A percentile compares a stretch with the other conserved stretches of the same genome.
Evolutionary conservation across 306 rosid species (phyloP).

Genomic region (Castanea crenata): DNA sequence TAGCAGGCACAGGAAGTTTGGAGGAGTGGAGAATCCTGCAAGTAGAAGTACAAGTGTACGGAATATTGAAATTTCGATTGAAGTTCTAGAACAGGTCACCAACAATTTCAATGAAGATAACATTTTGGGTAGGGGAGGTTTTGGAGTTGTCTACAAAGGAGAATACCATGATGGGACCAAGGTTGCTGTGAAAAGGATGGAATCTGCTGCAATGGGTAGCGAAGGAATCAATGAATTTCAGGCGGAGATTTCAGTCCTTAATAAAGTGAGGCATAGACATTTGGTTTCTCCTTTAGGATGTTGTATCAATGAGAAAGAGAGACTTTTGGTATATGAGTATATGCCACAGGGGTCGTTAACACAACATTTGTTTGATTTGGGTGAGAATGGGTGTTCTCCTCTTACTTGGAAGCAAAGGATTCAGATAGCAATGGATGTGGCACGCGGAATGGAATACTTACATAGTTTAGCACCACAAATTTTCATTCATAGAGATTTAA

Average conservation of each 20-base stretch:
- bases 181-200: slow-evolving; percentile 90
- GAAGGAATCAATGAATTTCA: slow-evolving; percentile 81
- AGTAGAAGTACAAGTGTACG: slow-evolving; percentile 52
- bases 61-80: slow-evolving; percentile 59
- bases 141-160: slow-evolving; percentile 86
- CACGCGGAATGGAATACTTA: slow-evolving; percentile 80
- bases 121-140: slow-evolving; percentile 85
- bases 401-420: slow-evolving; percentile 80
- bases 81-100: slow-evolving; percentile 63
- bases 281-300: slow-evolving; percentile 78
- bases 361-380: slow-evolving; percentile 68
- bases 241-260: slow-evolving; percentile 81
- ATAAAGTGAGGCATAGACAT: slow-evolving; percentile 86
- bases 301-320: slow-evolving; percentile 79
- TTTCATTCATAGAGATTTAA: slow-evolving; percentile 85
- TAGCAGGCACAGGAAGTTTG: slow-evolving; percentile 44
- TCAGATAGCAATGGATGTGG: slow-evolving; percentile 80
- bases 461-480: slow-evolving; percentile 90
- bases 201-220: slow-evolving; percentile 57
- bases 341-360: slow-evolving; percentile 90
- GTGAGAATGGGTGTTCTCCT: slow-evolving; percentile 52
- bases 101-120: slow-evolving; percentile 68
- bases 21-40: slow-evolving; percentile 41
- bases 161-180: slow-evolving; percentile 76
- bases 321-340: slow-evolving; percentile 76